Percentiles rank a stretch among this genome's conserved stretches.
Conservation (phyloP, 441 rosid genomes). For the Macaranga tanarius region DNA sequence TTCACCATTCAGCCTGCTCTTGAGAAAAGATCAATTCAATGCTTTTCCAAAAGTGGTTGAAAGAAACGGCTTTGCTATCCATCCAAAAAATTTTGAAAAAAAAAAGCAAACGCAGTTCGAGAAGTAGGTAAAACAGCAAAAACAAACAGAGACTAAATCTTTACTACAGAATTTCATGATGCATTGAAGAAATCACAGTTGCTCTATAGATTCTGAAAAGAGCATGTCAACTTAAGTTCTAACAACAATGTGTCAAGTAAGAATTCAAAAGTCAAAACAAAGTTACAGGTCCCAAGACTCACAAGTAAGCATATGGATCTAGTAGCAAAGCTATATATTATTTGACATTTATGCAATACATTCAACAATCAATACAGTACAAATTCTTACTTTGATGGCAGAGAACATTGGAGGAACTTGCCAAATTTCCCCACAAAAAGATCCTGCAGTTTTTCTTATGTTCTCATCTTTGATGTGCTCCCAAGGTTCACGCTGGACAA, state of each 20-base stretch:
- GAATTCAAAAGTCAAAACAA: not conserved
- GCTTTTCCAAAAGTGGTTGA: not conserved
- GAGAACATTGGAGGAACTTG: slow-evolving; percentile 99
- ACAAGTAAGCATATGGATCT: slow-evolving; percentile 2
- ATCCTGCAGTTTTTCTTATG: slow-evolving; percentile 67
- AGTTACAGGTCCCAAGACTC: not conserved
- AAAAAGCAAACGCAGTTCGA: not conserved
- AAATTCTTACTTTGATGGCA: slow-evolving; percentile 79
- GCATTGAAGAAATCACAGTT: not conserved
- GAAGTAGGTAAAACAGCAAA: not conserved
- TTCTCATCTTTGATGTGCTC: slow-evolving; percentile 89
- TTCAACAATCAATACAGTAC: not conserved
- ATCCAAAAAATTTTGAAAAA: not conserved
- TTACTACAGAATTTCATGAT: not conserved
- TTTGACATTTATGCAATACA: not conserved
- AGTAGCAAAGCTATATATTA: not conserved
- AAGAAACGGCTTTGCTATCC: not conserved
- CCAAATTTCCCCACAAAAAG: slow-evolving; percentile 95
- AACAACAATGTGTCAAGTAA: not conserved
- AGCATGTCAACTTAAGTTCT: not conserved
- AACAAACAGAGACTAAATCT: not conserved
- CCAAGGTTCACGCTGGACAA: slow-evolving; percentile 93
- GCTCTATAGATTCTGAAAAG: not conserved
- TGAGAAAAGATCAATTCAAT: not conserved
- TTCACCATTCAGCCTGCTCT: not conserved